phyloP scores from a whole-genome alignment of 495 filamentous ascomycete species.

The Aspergillus kassunensis region DNA sequence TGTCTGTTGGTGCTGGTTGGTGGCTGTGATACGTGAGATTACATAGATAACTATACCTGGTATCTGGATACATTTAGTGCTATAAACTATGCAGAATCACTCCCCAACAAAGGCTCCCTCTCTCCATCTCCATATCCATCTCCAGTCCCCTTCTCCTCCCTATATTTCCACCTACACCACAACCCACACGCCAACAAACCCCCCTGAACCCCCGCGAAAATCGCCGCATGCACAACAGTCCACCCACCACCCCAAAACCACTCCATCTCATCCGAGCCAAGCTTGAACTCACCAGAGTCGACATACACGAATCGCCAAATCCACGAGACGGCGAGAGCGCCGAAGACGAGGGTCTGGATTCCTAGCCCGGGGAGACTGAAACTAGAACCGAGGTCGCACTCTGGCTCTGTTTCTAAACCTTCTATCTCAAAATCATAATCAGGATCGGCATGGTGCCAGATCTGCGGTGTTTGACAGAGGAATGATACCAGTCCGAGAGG shows the following conservation, averaged over 20 bases:
- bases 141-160: not conserved
- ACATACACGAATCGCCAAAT: not conserved
- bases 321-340: not conserved
- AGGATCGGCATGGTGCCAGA: not conserved
- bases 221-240: not conserved
- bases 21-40: no score
- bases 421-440: no score
- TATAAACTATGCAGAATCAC: no score
- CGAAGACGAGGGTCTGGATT: not conserved
- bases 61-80: no score
- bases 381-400: no score
- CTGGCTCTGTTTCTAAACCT: no score
- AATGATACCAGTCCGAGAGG: not conserved
- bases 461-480: not conserved
- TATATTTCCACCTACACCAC: not conserved
- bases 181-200: not conserved
- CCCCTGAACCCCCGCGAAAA: not conserved
- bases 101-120: not conserved
- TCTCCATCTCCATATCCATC: not conserved
- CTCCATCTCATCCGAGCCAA: not conserved
- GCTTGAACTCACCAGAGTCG: not conserved
- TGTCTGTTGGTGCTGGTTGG: no score
- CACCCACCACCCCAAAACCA: not conserved
- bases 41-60: no score
- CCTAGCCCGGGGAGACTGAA: not conserved